Evolutionary conservation across 495 filamentous ascomycete genomes (phyloP), one percentile per base, ranked within the genome.

Genomic region (Oleoguttula mirabilis): DNA sequence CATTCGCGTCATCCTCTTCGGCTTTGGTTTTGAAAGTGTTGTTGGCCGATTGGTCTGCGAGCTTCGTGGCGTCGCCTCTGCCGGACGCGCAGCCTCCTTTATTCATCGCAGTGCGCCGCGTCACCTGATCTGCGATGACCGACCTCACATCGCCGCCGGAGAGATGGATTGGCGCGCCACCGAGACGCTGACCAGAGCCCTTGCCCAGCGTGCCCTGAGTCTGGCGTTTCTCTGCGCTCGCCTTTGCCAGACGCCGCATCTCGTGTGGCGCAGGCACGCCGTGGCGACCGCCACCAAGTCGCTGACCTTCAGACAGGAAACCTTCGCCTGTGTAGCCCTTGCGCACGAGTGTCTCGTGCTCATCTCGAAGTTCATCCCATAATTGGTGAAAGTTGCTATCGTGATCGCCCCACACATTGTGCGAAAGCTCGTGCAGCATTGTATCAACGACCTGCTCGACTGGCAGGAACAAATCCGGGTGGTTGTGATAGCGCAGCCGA

Each of bases 341-440:
- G 35, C 70, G 56, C 14, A 73, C 50, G 7, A 94, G 71, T 17
- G 73, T 70, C 46, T 84, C 72, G 51, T 92, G 78, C 55, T 95
- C 88, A 39, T 86, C 80, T 20, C 88, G 77, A 6, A 95, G 74
- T 47, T 92, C 76, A 43, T 94, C 79, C 81, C 88, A 93, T 15
- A 94, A 64, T 3, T 75, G 76, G 47, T 94, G 76, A 56, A 95
- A 95, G 11, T 81, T 69, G 27, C 67, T 72, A 43, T 95, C 76
- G 55, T 98, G 90, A 0, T 84, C 83, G 0, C 84, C 84, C 55
- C 78, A 73, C 2, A 83, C 71, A 47, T 80, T 94, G 56, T 98
- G 90, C n/a, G 76, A 79, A 1, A 98, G 74, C 72, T 96, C 90
- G 57, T 98, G 90, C 22, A 98, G 74, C 82, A 96, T 88, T 1